Conservation (phyloP, 2,329 filamentous ascomycete genomes). For the Hypoxylon sp. region DNA sequence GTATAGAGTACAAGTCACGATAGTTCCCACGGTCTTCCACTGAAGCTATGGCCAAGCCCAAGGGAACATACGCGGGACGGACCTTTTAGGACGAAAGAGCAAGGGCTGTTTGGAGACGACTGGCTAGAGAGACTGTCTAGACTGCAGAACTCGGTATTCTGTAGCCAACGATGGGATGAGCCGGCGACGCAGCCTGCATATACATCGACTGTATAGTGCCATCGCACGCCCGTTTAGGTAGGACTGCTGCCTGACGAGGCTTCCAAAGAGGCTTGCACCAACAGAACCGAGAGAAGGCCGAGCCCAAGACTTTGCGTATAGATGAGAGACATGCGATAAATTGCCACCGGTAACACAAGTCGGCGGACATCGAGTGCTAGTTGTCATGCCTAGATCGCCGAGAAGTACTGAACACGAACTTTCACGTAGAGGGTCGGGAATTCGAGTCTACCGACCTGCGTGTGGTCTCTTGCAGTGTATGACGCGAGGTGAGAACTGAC, state of each 20-base stretch:
- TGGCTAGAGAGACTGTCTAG: conserved; percentile 10
- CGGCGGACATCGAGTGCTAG: conserved; percentile 14
- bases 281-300: conserved; percentile 22
- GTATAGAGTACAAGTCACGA: conserved; percentile 16
- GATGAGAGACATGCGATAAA: conserved; percentile 21
- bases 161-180: conserved; percentile 15
- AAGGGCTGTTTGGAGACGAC: conserved; percentile 21
- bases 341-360: conserved; percentile 31
- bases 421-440: background rate
- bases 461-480: background rate
- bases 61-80: conserved; percentile 22
- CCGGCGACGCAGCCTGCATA: conserved; percentile 9
- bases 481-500: background rate
- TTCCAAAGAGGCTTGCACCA: conserved; percentile 25
- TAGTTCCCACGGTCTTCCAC: conserved; percentile 12
- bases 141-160: conserved; percentile 20
- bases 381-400: conserved; percentile 4
- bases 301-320: conserved; percentile 13
- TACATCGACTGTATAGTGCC: conserved; percentile 11
- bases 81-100: conserved; percentile 17
- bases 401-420: background rate
- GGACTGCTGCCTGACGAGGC: conserved; percentile 27
- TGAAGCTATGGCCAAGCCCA: conserved; percentile 23
- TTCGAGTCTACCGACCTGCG: background rate
- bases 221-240: conserved; percentile 24